Evolutionary conservation across 768 basidiomycete genomes (phyloP), one percentile per base, ranked within the genome.

Genomic region (Russula virescens): DNA sequence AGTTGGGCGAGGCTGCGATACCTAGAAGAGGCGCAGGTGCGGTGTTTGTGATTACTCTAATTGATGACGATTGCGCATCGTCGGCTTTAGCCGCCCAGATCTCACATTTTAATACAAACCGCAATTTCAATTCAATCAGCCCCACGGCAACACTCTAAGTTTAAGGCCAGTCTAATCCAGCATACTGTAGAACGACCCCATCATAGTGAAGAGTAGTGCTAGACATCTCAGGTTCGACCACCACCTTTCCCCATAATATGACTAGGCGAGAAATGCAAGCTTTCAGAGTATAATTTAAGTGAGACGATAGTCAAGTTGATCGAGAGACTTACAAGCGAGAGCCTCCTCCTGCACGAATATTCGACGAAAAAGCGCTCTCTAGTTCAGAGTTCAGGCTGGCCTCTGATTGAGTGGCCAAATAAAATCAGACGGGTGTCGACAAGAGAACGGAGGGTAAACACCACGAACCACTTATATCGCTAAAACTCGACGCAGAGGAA

Each of bases 401-500:
- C 67, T 90, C 88, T 89, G 65, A 0, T 53, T 19, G 38, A 31
- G 35, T 11, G 5, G 26, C 58, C 18, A 31, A 31, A 31, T 31
- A 5, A 47, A 46, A 65, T 54, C 48, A 50, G 50, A 34, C 34
- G 10, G 26, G 21, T 48, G 18, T 10, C 26, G 18, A 26, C 26
- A 6, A 14, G 43, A 2, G 51, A 31, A 46, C 8, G 21, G 25
- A 25, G 43, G 21, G 35, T 2, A 38, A 28, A 47, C 25, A 19
- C 35, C 31, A 74, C 82, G 69, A 68, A 91, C 91, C 91, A 68
- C 91, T 94, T 48, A 93, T 70, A 69, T 94, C 91, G 69, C 91
- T 93, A 68, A 93, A 91, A 72, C 91, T 85, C 8, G 90, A 91
- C 0, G 89, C 83, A 47, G 86, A 83, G 25, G 89, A 91, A 3